These are phyloP conservation scores for Jackrogersella multiformis DNA, from an alignment of 495 filamentous ascomycete genomes.

Conservation along the genomic window DNA sequence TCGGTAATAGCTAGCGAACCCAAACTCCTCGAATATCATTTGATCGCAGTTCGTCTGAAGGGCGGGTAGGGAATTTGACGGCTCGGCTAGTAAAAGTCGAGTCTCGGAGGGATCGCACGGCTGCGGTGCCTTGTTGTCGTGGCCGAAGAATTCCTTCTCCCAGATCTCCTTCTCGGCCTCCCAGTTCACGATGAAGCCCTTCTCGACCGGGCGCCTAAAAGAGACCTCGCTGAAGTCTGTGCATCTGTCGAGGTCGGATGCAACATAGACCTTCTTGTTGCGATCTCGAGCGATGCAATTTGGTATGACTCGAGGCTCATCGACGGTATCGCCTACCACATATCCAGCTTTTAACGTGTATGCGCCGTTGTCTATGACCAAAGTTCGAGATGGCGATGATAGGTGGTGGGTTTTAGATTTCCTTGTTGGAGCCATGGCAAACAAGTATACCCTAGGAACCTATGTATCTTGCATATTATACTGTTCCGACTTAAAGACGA, in stretches of 20 bases:
- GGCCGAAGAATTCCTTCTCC: conserved; percentile 88
- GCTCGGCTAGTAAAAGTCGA: conserved; percentile 84
- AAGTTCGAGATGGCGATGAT: conserved; percentile 68
- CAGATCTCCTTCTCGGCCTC: conserved; percentile 95
- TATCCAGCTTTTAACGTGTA: conserved; percentile 95
- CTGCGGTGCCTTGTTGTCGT: conserved; percentile 72
- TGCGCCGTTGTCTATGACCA: conserved; percentile 94
- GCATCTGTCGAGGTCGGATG: conserved; percentile 80
- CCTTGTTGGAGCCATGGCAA: conserved; percentile 54
- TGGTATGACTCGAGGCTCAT: conserved; percentile 76
- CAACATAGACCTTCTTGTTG: conserved; percentile 79
- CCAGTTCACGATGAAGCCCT: conserved; percentile 96
- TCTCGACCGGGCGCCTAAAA: conserved; percentile 92
- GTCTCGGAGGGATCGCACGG: conserved; percentile 81
- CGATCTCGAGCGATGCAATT: conserved; percentile 90
- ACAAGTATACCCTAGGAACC: background rate
- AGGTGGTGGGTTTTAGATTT: conserved; percentile 56
- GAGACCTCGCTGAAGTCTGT: conserved; percentile 88
- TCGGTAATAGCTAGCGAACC: conserved; percentile 86
- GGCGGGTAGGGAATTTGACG: conserved; percentile 82
- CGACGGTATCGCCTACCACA: conserved; percentile 56
- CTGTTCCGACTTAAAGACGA: background rate
- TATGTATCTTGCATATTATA: too few relatives aligned
- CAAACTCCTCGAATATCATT: conserved; percentile 97
- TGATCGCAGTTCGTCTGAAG: conserved; percentile 93